Evolutionary conservation across 2,329 filamentous ascomycete genomes (phyloP).

Genomic region (Curvularia verruculosa): DNA sequence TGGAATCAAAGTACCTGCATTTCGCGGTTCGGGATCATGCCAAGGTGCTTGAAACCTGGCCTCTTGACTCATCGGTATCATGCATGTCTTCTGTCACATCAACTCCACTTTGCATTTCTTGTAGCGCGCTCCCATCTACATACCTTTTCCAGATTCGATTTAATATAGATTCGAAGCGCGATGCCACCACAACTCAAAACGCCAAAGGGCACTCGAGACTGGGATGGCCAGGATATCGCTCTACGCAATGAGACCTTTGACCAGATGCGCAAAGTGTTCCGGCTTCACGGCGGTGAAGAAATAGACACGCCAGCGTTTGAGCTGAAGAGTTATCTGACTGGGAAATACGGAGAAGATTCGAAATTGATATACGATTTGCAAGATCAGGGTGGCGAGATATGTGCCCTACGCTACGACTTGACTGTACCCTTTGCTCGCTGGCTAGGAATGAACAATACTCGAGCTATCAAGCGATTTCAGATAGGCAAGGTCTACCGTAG

Average conservation of each 20-base stretch:
- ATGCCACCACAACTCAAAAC: slow-evolving; percentile 68
- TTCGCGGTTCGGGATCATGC: neutral
- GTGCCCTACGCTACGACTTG: slow-evolving; percentile 81
- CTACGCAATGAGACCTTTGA: slow-evolving; percentile 26
- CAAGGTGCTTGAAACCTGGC: neutral
- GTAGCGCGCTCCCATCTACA: neutral
- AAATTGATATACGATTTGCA: slow-evolving; percentile 88
- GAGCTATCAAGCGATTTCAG: slow-evolving; percentile 88
- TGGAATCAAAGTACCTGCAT: neutral
- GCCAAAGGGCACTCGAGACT: slow-evolving; percentile 86
- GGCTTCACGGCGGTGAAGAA: slow-evolving; percentile 25
- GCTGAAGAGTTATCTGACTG: slow-evolving; percentile 79
- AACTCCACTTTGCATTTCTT: no score
- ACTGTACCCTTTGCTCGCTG: slow-evolving; percentile 89
- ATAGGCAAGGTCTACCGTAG: slow-evolving; percentile 87
- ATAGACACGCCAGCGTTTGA: slow-evolving; percentile 71
- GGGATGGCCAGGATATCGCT: slow-evolving; percentile 32
- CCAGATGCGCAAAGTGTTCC: slow-evolving; percentile 22
- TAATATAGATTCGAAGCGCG: neutral
- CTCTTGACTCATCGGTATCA: neutral
- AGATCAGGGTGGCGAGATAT: slow-evolving; percentile 83
- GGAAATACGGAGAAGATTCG: slow-evolving; percentile 89
- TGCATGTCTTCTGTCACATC: neutral
- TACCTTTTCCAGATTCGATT: neutral
- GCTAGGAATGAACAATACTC: slow-evolving; percentile 85